Evolutionary conservation across 345 rosid genomes (phyloP).

Genomic region (Euclidium syriacum): DNA sequence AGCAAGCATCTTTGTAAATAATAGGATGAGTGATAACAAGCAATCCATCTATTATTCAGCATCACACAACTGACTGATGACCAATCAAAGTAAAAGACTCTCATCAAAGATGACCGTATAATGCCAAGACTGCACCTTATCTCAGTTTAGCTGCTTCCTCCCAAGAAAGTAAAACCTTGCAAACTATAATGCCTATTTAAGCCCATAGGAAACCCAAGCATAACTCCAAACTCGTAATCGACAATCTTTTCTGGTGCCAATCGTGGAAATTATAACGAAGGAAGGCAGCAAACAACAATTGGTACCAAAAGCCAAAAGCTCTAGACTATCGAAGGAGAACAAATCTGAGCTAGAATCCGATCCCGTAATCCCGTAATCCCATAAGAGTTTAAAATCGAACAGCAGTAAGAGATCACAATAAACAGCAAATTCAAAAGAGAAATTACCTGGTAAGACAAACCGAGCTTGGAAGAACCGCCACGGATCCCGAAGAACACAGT

Average conservation of each 20-base stretch:
- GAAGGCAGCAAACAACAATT: too few species aligned
- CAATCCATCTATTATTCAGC: not conserved
- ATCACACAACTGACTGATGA: not conserved
- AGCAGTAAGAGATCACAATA: not conserved
- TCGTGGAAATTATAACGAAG: not conserved
- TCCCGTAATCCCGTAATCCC: not conserved
- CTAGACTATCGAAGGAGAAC: not conserved
- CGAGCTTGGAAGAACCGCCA: constrained; percentile 54
- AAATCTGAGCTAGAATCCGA: not conserved
- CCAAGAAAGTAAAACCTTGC: not conserved
- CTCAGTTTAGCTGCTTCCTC: not conserved
- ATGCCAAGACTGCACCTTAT: not conserved
- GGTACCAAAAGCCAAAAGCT: not conserved
- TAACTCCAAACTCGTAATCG: not conserved
- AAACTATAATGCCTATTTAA: not conserved
- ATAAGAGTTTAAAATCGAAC: not conserved
- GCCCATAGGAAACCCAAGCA: not conserved
- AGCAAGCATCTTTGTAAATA: not conserved
- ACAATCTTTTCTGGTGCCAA: not conserved
- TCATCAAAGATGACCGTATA: not conserved
- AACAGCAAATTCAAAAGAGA: not conserved
- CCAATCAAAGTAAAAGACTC: not conserved
- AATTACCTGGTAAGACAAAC: constrained; percentile 69
- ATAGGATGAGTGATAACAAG: not conserved
- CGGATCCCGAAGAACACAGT: constrained; percentile 69